Evolutionary conservation across 202 grass and related monocot genomes (phyloP), one percentile per base, ranked within the genome.

Genomic region (Schoenoplectus triqueter): DNA sequence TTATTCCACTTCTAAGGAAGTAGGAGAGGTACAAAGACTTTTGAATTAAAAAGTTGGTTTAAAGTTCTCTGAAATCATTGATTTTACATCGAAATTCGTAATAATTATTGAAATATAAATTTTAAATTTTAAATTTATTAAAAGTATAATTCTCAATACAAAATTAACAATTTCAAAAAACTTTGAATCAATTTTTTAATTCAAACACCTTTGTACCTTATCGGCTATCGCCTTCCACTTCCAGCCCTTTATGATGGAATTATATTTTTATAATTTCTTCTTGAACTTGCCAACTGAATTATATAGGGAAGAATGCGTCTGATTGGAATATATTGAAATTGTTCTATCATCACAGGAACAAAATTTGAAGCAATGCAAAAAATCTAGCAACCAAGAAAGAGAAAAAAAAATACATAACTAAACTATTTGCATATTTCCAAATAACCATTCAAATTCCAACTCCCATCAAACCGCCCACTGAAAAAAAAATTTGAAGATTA

Each of bases 351-450:
- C 47, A 50, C 5, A 66, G 46, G 64, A 66, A 82, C 66, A 61
- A 67, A 67, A 66, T 67, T 22, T 52, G 7, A 20, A 66, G 17
- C 62, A 39, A 66, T 82, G 9, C 61, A 69, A 82, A 41, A 20
- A 6, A 48, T 84, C 41, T 51, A 61, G 15, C 17, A 82, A 67
- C 60, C 42, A 60, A 85, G 48, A 78, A 4, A 64, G 75, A 80
- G 77, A 14, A n/a, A 80, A 40, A 88, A 66, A 70, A 79, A 86
- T 65, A n/a, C 62, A 71, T 51, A 74, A 78, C 87, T 78, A 78
- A 52, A 76, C 71, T 85, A 54, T 49, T 41, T 6, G 31, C 52
- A 57, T 67, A 69, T 84, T 59, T 71, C 50, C 54, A 86, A 94
- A 76, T 0, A 71, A 41, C 54, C 66, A 69, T 67, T 70, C 47